Evolutionary conservation across 257 asterid genomes (phyloP).

Genomic region (Solanum chilense): DNA sequence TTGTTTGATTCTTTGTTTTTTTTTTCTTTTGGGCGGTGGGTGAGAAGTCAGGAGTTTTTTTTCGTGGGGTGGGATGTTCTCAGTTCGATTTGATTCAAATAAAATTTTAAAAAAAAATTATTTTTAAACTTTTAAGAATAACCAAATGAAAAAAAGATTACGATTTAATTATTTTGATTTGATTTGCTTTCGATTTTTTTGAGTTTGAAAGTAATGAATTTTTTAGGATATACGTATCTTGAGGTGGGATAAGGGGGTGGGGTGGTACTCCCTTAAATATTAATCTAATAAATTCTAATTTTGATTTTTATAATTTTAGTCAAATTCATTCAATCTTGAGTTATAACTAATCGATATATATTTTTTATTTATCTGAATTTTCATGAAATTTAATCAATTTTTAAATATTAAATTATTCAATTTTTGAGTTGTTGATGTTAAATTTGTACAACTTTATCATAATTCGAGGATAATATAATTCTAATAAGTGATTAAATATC

Average conservation of each 20-base stretch:
- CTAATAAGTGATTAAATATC: background rate
- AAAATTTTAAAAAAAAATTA: too few relatives aligned
- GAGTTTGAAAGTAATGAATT: too few relatives aligned
- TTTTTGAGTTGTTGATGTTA: background rate
- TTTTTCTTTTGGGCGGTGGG: background rate
- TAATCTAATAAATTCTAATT: background rate
- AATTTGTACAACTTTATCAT: background rate
- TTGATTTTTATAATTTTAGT: background rate
- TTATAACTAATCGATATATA: background rate
- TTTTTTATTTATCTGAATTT: background rate
- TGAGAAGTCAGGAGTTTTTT: background rate
- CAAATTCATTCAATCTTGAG: background rate
- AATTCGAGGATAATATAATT: background rate
- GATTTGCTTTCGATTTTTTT: too few relatives aligned
- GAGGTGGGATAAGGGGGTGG: too few relatives aligned
- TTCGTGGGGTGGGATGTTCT: background rate
- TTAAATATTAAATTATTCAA: background rate
- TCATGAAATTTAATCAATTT: background rate
- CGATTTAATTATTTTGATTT: too few relatives aligned
- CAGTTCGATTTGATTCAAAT: too few relatives aligned
- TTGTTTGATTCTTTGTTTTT: background rate
- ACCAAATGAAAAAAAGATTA: too few relatives aligned
- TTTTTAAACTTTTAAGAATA: rapidly evolving
- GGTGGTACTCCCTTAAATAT: background rate
- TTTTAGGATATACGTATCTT: too few relatives aligned